A percentile compares a stretch with the other conserved stretches of the same genome.
Conservation (phyloP, 2,329 filamentous ascomycete genomes). For the Aspergillus luchuensis region DNA sequence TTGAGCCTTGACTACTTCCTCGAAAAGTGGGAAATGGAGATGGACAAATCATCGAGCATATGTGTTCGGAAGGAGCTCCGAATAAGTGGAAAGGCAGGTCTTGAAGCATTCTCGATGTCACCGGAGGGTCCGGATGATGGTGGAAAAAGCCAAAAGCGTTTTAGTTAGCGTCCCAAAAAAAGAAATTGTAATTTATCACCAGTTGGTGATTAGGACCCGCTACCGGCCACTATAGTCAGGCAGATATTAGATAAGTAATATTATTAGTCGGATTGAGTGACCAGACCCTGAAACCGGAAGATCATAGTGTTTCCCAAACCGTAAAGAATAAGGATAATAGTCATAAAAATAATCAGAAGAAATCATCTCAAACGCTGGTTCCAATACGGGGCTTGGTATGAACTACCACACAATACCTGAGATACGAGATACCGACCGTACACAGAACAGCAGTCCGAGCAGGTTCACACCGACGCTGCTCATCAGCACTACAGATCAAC, state of each 20-base stretch:
- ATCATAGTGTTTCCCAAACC: background rate
- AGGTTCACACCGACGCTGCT: background rate
- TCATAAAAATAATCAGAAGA: background rate
- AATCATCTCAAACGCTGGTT: background rate
- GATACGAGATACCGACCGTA: background rate
- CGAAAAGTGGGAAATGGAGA: background rate
- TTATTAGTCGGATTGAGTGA: background rate
- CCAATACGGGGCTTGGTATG: constrained; percentile 3
- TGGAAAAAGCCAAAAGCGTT: background rate
- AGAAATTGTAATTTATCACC: background rate
- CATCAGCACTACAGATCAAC: background rate
- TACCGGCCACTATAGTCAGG: background rate
- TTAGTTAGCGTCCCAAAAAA: background rate
- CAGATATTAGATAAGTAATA: background rate
- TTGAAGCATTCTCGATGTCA: background rate
- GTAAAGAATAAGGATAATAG: background rate
- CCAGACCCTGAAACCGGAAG: constrained; percentile 11
- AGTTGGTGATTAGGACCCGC: background rate
- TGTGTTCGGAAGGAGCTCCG: background rate
- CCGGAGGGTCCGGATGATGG: background rate
- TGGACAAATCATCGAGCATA: background rate
- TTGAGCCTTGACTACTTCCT: background rate
- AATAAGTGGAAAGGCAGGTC: background rate
- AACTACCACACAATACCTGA: background rate
- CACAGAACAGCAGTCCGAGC: too few relatives aligned